These are phyloP conservation scores for Nakazawaea wickerhamii DNA, from an alignment of 805 yeast species.

Conservation along the genomic window DNA sequence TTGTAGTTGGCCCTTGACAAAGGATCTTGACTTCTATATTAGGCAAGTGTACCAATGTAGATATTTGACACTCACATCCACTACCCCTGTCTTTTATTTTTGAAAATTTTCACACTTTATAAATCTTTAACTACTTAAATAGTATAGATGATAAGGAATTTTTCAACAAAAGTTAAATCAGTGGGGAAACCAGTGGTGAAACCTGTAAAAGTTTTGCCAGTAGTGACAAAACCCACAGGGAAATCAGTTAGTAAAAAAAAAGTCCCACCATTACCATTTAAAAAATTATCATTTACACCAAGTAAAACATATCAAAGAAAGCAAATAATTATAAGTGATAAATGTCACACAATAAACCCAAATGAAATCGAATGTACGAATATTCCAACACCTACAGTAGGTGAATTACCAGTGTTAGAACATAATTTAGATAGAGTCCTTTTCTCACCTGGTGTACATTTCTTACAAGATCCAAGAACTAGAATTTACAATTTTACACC, in stretches of 20 bases:
- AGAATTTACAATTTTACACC: slow-evolving; percentile 66
- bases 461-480: slow-evolving; percentile 71
- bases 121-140: no score
- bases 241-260: no score
- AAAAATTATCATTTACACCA: neutral
- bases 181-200: neutral
- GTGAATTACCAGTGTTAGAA: slow-evolving; percentile 47
- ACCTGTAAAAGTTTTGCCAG: neutral
- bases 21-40: neutral
- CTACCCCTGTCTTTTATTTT: no score
- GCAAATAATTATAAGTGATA: slow-evolving; percentile 2
- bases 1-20: neutral
- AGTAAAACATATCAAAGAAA: neutral
- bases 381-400: neutral
- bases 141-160: neutral
- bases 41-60: neutral
- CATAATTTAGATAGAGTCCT: slow-evolving; percentile 68
- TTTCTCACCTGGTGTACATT: slow-evolving; percentile 79
- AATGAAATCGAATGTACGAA: neutral
- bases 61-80: no score
- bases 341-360: neutral
- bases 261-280: neutral
- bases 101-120: neutral
- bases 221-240: neutral
- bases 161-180: neutral